Percentiles rank a stretch among this genome's conserved stretches.
Evolutionary conservation across 1,284 basidiomycete species (phyloP).

Genomic region (Ustilago loliicola): DNA sequence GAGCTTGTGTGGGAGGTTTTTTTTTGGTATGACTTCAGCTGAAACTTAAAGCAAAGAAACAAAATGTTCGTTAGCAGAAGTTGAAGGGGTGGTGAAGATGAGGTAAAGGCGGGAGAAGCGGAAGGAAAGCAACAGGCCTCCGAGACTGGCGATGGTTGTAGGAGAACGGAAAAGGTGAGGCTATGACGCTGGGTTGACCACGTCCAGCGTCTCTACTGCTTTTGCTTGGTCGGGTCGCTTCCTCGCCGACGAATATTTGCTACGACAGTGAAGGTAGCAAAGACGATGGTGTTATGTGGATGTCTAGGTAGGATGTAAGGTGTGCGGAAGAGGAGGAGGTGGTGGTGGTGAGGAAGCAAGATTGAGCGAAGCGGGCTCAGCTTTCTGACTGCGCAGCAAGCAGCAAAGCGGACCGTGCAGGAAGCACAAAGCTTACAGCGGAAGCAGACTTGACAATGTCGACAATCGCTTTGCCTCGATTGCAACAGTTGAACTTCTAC

Average conservation of each 20-base stretch:
- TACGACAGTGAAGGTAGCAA: not conserved
- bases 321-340: conserved; percentile 9
- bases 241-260: conserved; percentile 7
- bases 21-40: not conserved
- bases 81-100: not conserved
- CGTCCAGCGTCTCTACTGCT: conserved; percentile 39
- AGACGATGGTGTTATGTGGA: not conserved
- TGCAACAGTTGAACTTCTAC: conserved; percentile 1
- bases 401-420: not conserved
- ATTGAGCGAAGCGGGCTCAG: not conserved
- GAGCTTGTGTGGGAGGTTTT: not conserved
- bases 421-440: conserved; percentile 2
- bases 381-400: conserved; percentile 12
- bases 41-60: not conserved
- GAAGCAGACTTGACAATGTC: not conserved
- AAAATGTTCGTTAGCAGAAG: not conserved
- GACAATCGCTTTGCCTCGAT: not conserved
- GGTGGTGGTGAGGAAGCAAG: conserved; percentile 21
- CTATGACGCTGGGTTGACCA: conserved; percentile 43
- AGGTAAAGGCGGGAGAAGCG: conserved; percentile 7
- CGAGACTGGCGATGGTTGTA: not conserved
- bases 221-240: conserved; percentile 17
- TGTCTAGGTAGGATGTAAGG: conserved; percentile 3
- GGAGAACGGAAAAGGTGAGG: conserved; percentile 6
- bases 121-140: conserved; percentile 11